Conservation (phyloP, 495 filamentous ascomycete species). For the Margaritispora aquatica region DNA sequence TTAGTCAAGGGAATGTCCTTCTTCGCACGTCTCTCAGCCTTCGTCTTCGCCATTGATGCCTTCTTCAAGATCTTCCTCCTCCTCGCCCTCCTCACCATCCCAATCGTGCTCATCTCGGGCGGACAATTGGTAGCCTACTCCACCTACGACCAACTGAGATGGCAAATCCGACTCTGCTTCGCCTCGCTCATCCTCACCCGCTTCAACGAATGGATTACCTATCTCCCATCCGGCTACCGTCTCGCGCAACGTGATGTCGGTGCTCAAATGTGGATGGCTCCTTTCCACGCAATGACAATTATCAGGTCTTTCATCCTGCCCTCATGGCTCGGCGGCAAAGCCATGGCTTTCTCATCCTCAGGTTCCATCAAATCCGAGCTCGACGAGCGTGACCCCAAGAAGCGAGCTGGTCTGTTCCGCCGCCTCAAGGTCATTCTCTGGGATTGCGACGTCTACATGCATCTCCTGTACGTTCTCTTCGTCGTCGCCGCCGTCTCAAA, state of each 20-base stretch:
- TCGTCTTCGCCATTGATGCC: conserved; percentile 34
- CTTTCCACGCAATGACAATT: conserved; percentile 18
- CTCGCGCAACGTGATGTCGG: conserved; percentile 29
- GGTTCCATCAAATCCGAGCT: conserved; percentile 14
- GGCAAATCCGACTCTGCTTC: conserved; percentile 42
- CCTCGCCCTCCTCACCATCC: conserved; percentile 37
- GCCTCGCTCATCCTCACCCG: conserved; percentile 33
- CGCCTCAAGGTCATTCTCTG: conserved; percentile 17
- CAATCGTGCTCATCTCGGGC: conserved; percentile 39
- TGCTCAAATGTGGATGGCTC: conserved; percentile 21
- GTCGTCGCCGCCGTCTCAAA: conserved; percentile 32
- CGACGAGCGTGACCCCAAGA: conserved; percentile 18
- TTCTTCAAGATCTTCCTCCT: conserved; percentile 37
- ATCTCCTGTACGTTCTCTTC: conserved; percentile 32
- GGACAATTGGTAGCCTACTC: conserved; percentile 38
- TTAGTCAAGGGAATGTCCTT: conserved; percentile 16
- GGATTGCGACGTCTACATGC: conserved; percentile 11
- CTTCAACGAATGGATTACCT: conserved; percentile 37
- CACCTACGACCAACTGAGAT: conserved; percentile 36
- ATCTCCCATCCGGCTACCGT: conserved; percentile 38
- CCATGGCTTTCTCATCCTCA: conserved; percentile 16
- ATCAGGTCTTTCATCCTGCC: conserved; percentile 19
- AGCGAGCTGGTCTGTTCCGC: conserved; percentile 6
- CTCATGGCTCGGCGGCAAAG: conserved; percentile 19
- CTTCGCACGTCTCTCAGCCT: conserved; percentile 14